Base-by-base conservation (phyloP, 2,329 filamentous ascomycete genomes). In the Plenodomus biglobosus region DNA sequence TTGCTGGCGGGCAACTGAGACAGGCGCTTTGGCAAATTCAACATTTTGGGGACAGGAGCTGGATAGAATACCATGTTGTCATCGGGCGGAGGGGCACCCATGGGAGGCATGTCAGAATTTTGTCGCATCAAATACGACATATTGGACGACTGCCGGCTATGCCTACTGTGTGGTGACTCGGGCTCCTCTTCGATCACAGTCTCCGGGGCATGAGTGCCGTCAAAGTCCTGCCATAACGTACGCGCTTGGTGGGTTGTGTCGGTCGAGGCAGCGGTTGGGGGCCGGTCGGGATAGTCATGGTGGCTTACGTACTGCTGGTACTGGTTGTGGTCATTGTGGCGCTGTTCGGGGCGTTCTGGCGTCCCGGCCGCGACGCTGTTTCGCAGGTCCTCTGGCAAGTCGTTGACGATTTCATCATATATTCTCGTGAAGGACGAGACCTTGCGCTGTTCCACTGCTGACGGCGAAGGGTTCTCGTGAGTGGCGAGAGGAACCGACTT, bases 51-150 rank as follows among this genome's bases (percentile, higher is more conserved):
- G 2, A 99, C 94, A 1, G 90, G 92, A 2, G 94, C 94, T 13
- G 94, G 94, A 69, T 99, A 99, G 73, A 87, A 97, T 8, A 96
- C 84, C 89, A 97, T 96, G 59, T 85, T 79, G 57, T 92, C 84
- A 3, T 84, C 86, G 1, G 86, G 86, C 20, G 80, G 76, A 1
- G 83, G 83, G 5, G 56, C 58, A 11, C 53, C 66, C 20, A 59
- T 53, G 0, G 56, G 51, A 3, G 57, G 56, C 3, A 53, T 47
- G 19, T 64, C 52, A 24, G 61, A 55, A 8, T 61, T 44, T 2
- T 58, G 40, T 27, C 63, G 85, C 79, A 62, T 83, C 73, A 67
- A 85, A 7, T 44, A 45, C 10, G 68, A 68, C 35, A 40, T 42
- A 40, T 46, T 48, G 27, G 53, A 55, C 5, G 68, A 69, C 15